phyloP scores from a whole-genome alignment of 108 stramenopile species.

The Cyclotella cryptica region DNA sequence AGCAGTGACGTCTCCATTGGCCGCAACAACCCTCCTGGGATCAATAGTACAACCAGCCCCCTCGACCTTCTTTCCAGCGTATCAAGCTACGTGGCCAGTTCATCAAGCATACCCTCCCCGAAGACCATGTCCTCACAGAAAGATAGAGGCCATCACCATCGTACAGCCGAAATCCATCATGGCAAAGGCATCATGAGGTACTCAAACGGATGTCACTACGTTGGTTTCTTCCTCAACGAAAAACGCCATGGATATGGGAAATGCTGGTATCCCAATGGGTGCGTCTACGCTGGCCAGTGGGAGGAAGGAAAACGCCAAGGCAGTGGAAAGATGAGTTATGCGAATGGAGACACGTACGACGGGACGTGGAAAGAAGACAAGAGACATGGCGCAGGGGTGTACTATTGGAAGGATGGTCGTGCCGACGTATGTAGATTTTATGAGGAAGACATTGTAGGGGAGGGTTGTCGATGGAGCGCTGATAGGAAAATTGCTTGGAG shows the following conservation, averaged over 20 bases:
- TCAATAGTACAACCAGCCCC: not conserved
- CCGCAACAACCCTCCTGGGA: not conserved
- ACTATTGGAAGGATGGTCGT: constrained; percentile 20
- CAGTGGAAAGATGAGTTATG: constrained; percentile 21
- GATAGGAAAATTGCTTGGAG: constrained; percentile 1
- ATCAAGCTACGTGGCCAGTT: not conserved
- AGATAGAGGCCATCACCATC: not conserved
- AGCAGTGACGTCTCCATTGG: not conserved
- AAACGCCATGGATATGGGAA: constrained; percentile 42
- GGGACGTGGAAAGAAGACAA: constrained; percentile 46
- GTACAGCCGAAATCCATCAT: not conserved
- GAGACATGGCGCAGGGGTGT: constrained; percentile 32
- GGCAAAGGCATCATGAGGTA: constrained; percentile 32
- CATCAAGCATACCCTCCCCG: not conserved
- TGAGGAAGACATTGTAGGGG: constrained; percentile 16
- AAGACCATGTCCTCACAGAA: not conserved
- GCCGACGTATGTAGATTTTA: constrained; percentile 26
- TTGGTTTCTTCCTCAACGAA: constrained; percentile 29
- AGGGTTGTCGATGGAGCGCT: constrained; percentile 28
- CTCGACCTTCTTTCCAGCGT: constrained; percentile 6
- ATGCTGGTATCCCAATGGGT: constrained; percentile 35
- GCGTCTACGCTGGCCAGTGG: constrained; percentile 37
- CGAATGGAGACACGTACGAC: constrained; percentile 38
- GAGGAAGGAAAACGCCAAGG: constrained; percentile 28
- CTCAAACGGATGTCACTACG: constrained; percentile 42